Conservation (phyloP, 768 basidiomycete species). For the Daedaleopsis nitida region DNA sequence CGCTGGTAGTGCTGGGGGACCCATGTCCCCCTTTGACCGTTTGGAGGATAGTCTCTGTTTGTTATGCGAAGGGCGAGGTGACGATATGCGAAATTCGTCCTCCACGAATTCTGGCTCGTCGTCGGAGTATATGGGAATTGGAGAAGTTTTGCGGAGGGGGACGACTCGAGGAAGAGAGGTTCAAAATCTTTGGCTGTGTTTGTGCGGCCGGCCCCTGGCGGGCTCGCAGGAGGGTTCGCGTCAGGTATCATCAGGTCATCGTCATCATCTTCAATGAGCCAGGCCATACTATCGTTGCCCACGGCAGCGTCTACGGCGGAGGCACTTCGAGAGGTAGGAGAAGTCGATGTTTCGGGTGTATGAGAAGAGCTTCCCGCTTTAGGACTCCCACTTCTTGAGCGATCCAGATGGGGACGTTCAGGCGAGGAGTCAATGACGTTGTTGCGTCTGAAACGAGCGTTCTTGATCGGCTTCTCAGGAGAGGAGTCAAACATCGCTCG, state of each 20-base stretch:
- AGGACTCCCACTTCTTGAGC: constrained; percentile 3
- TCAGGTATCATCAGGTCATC: constrained; percentile 49
- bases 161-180: constrained; percentile 13
- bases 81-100: not conserved
- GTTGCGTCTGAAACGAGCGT: not conserved
- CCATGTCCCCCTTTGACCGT: constrained; percentile 26
- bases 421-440: constrained; percentile 11
- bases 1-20: constrained; percentile 39
- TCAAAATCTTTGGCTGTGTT: constrained; percentile 7
- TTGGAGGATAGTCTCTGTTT: not conserved
- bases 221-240: not conserved
- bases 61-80: not conserved
- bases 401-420: constrained; percentile 9
- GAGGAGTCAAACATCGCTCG: constrained; percentile 9
- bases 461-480: constrained; percentile 10
- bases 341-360: constrained; percentile 13
- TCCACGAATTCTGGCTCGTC: constrained; percentile 11
- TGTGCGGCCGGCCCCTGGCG: too few relatives aligned
- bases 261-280: constrained; percentile 71
- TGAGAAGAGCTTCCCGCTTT: constrained; percentile 2
- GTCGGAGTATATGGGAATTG: not conserved
- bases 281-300: constrained; percentile 51
- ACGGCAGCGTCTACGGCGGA: constrained; percentile 6
- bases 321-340: constrained; percentile 18
- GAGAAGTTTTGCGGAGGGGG: not conserved